Base-by-base conservation (phyloP, 176 grass and related monocot species). In the Secale cereale region DNA sequence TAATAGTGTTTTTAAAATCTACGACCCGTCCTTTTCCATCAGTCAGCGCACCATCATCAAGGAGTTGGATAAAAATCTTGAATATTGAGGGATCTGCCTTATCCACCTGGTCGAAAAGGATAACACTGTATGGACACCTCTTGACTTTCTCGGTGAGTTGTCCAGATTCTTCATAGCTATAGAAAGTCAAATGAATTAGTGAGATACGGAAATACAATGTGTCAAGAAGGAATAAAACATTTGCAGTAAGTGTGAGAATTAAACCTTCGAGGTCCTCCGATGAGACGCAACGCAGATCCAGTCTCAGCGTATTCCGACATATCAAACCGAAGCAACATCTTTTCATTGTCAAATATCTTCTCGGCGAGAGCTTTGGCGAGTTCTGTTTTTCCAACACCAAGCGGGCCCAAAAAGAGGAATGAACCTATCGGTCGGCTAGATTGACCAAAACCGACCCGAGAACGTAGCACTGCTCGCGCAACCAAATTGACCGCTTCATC, bases 361-460 rank as follows among this genome's bases (percentile, higher is more conserved):
- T 85, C 65, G 2, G 86, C 82, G 39, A 92, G 33, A 17, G 90
- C 72, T 32, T 92, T 92, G 3, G 78, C 71, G 4, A 92, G 86
- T 30, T 88, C 90, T 22, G 82, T 92, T 73, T 92, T 92, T 5
- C 90, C 90, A 8, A 88, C 86, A 77, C 90, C 90, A 4, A 40
- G 85, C 16, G 86, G 54, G 2, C 90, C 90, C n/a, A 76, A 28
- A 35, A 91, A 91, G 0, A 91, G 71, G 10, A 91, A 78, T 0
- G 60, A 63, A 15, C 60, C 4, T 2, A 28, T 28, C 6, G 60
- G 60, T 63, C 29, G 60, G 25, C 60, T 2, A 28, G 60, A 28
- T 28, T 63, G 60, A 63, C 6, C 60, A 63, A 63, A 10, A 3
- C 60, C 60, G 4, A 63, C 60, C 60, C 60, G 28, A 2, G 60